Percentiles rank a stretch among this genome's conserved stretches.
Evolutionary conservation across 352 stramenopile genomes (phyloP).

Genomic region (Phytophthora pinifolia): DNA sequence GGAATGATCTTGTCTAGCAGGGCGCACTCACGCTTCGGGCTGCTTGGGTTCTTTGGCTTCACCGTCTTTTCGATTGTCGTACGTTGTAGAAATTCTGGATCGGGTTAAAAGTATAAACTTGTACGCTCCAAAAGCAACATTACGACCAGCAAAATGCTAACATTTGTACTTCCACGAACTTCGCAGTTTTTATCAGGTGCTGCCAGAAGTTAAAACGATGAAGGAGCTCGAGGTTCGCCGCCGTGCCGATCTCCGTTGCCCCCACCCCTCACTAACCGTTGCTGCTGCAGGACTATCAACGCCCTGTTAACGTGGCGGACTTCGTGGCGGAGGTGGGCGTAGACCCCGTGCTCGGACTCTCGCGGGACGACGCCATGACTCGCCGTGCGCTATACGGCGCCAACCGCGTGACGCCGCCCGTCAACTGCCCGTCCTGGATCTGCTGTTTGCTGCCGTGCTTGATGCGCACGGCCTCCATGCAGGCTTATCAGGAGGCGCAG

Average conservation of each 20-base stretch:
- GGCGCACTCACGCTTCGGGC: no score
- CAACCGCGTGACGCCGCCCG: constrained; percentile 90
- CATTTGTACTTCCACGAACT: no score
- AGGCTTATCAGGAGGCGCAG: constrained; percentile 81
- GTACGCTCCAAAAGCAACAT: no score
- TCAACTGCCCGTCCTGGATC: constrained; percentile 93
- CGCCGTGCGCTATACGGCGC: constrained; percentile 69
- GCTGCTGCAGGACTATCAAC: constrained; percentile 39
- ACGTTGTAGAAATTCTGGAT: no score
- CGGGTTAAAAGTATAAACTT: no score
- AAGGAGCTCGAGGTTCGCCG: constrained; percentile 17
- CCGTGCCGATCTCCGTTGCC: not conserved
- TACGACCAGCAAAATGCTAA: no score
- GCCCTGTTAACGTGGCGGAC: constrained; percentile 42
- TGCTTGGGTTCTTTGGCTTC: no score
- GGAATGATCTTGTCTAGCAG: no score
- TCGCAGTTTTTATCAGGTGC: no score
- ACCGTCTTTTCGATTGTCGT: no score
- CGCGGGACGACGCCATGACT: constrained; percentile 73
- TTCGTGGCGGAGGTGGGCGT: constrained; percentile 68
- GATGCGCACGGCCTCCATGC: constrained; percentile 89
- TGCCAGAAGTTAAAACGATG: constrained; percentile 3
- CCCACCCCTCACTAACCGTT: not conserved
- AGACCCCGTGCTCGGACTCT: constrained; percentile 54
- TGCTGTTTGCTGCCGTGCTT: constrained; percentile 95